Percentiles rank a stretch among this genome's conserved stretches.
Evolutionary conservation across 1,139 yeast species (phyloP).

Genomic region (Saccharomyces hybrid): DNA sequence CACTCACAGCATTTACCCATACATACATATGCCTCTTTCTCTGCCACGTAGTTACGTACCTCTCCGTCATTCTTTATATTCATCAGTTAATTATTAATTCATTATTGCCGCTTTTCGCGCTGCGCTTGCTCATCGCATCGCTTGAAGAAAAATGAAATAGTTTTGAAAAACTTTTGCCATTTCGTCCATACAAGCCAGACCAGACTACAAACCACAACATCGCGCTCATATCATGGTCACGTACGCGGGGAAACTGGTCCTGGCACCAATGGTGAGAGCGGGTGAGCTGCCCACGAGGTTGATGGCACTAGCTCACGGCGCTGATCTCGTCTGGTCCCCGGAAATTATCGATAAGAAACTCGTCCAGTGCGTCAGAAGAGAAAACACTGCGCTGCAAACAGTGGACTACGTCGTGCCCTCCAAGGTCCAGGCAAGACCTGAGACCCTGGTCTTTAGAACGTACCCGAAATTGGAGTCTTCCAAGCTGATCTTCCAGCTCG

Average conservation of each 20-base stretch:
- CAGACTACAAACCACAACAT: neutral
- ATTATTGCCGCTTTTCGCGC: neutral
- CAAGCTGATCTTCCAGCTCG: constrained; percentile 77
- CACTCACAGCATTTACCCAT: neutral
- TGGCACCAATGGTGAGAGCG: constrained; percentile 95
- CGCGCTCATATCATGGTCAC: neutral
- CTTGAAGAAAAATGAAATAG: neutral
- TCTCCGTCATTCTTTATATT: neutral
- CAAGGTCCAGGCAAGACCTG: constrained; percentile 32
- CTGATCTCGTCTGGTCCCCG: constrained; percentile 94
- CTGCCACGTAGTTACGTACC: neutral
- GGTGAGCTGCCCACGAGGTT: constrained; percentile 90
- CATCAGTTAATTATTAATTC: too few relatives aligned
- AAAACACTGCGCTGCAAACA: constrained; percentile 49
- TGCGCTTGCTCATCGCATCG: neutral
- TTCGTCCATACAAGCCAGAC: neutral
- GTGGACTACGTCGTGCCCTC: constrained; percentile 44
- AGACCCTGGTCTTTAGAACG: constrained; percentile 63
- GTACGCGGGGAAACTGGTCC: constrained; percentile 57
- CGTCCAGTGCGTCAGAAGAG: constrained; percentile 55
- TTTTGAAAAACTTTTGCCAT: constrained; percentile 1
- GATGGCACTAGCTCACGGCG: constrained; percentile 72
- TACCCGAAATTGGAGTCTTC: constrained; percentile 53
- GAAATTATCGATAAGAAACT: constrained; percentile 86
- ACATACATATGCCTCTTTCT: neutral